phyloP scores from a whole-genome alignment of 306 rosid genomes.

The Glycine tomentella region DNA sequence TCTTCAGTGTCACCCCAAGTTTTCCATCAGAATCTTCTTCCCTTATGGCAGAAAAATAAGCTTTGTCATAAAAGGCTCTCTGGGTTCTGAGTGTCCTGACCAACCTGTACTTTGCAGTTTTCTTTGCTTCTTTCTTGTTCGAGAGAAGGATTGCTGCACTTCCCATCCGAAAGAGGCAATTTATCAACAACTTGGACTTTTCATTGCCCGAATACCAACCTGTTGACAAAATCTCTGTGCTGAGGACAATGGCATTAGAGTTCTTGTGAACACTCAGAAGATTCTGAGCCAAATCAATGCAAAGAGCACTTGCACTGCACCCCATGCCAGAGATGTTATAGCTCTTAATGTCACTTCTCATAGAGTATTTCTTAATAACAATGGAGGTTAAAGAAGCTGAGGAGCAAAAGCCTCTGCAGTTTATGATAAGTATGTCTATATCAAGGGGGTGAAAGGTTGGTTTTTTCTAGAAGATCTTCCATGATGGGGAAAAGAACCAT shows the following conservation, averaged over 20 bases:
- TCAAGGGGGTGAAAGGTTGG: conserved; percentile 60
- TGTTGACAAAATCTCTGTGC: conserved; percentile 77
- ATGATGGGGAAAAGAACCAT: conserved; percentile 75
- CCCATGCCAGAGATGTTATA: conserved; percentile 91
- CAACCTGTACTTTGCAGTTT: conserved; percentile 61
- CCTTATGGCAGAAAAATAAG: conserved; percentile 65
- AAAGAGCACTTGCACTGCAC: conserved; percentile 80
- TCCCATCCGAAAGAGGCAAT: conserved; percentile 87
- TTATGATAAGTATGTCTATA: conserved; percentile 71
- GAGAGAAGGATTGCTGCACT: conserved; percentile 82
- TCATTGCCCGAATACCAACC: conserved; percentile 86
- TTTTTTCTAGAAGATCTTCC: conserved; percentile 73
- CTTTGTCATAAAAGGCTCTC: conserved; percentile 72
- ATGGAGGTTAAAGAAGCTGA: conserved; percentile 76
- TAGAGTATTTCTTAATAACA: conserved; percentile 69
- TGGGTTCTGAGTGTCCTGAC: conserved; percentile 61
- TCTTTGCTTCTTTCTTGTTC: conserved; percentile 58
- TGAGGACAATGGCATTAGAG: conserved; percentile 69
- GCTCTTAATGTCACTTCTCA: conserved; percentile 73
- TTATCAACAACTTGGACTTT: conserved; percentile 63
- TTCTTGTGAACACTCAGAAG: conserved; percentile 61
- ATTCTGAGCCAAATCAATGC: conserved; percentile 64
- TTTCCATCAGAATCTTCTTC: conserved; percentile 81
- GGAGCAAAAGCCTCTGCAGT: conserved; percentile 82
- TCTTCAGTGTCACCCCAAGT: conserved; percentile 69